These are phyloP conservation scores for Fusarium sulawesiense DNA, from an alignment of 2,329 filamentous ascomycete genomes.

Conservation along the genomic window DNA sequence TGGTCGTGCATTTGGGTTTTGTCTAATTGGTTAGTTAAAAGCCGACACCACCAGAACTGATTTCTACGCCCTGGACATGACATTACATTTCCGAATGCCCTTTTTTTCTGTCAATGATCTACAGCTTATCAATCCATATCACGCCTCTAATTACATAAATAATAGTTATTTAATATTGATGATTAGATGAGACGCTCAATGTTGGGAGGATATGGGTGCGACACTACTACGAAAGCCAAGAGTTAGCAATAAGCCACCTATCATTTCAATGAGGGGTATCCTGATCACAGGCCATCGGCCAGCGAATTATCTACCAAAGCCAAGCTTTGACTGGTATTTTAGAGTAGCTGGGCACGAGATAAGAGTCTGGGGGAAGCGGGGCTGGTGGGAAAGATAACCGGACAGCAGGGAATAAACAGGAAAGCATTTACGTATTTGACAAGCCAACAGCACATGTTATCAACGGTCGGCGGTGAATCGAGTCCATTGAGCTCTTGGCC, in stretches of 20 bases:
- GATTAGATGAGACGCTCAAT: accelerated
- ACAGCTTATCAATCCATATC: constrained; percentile 3
- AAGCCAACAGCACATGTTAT: neutral
- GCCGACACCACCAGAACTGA: constrained; percentile 12
- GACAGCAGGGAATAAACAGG: neutral
- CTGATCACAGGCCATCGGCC: constrained; percentile 15
- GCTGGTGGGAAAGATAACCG: too few species aligned
- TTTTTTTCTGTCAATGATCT: neutral
- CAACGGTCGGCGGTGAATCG: constrained; percentile 1
- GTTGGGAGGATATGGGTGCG: neutral
- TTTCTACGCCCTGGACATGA: constrained; percentile 15
- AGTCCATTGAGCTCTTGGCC: neutral
- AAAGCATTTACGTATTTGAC: neutral
- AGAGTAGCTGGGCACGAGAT: constrained; percentile 1
- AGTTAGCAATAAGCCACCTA: constrained; percentile 26
- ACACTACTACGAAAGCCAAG: constrained; percentile 21
- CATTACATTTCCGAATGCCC: constrained; percentile 3
- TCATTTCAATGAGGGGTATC: constrained; percentile 23
- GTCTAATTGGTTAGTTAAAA: constrained; percentile 23
- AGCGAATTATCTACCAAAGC: constrained; percentile 7
- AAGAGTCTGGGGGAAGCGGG: constrained; percentile 9
- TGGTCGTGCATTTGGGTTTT: constrained; percentile 6
- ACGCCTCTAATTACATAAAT: neutral
- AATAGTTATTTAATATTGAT: neutral
- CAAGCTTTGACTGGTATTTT: constrained; percentile 12